Base-by-base conservation (phyloP, 1,284 basidiomycete species). In the Sanghuangporus weigelae region DNA sequence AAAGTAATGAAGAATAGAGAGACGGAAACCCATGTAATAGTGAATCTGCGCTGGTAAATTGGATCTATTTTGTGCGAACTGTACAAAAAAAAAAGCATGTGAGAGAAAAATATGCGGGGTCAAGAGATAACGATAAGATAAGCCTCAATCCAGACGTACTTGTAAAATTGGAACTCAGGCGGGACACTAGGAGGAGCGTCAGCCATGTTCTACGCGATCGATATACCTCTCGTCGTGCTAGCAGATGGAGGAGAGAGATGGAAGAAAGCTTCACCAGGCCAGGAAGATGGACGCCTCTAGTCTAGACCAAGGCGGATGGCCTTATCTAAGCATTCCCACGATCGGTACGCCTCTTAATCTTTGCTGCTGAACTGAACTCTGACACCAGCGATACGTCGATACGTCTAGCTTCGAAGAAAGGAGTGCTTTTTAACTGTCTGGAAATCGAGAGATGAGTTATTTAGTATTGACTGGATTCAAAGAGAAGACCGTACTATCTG, bases 31-130 rank as follows among this genome's bases (percentile, higher is more conserved):
- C 92, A 95, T 50, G 88, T 82, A 23, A 82, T 82, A 0, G 88
- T 87, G 75, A 93, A 93, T 68, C 81, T 86, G 57, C 76, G 76
- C 71, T 92, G 90, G 86, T 86, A 95, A 76, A 80, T 79, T 0
- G 92, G 92, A 71, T 93, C 92, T 55, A 82, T 79, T n/a, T 79
- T 77, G 72, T 92, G 92, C 0, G 91, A 92, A 73, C 92, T 93
- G 68, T 35, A 26, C 26, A 31, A 31, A 31, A 23, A 35, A 53
- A 35, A 31, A 42, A 3, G 40, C 7, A n/a, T 12, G 51, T 16
- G 60, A 38, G 39, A 50, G 46, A 50, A 26, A 21, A 55, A 12
- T 19, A 26, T 46, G 36, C n/a, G 35, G 10, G 19, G 21, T 6
- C 49, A 14, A n/a, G 40, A 21, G 12, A n/a, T 19, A n/a, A 36